Conservation (phyloP, 106 monocot species). For the Platanthera guangdongensis region DNA sequence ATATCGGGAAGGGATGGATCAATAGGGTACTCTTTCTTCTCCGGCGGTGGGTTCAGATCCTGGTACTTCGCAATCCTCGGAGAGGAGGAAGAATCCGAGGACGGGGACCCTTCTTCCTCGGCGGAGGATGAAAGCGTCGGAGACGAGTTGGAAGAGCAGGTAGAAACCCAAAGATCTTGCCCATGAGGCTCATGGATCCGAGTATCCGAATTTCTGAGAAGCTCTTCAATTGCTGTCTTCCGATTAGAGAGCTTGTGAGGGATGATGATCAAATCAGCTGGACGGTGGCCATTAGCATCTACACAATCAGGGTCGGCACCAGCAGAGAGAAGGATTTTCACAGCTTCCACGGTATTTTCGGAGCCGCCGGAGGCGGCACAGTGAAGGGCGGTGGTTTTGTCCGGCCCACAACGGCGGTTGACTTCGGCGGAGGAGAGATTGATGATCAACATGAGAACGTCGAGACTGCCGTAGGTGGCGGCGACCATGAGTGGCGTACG, state of each 20-base stretch:
- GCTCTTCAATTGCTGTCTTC: constrained; percentile 20
- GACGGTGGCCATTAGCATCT: constrained; percentile 32
- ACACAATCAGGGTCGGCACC: constrained; percentile 36
- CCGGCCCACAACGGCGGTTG: constrained; percentile 40
- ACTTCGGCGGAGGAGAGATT: constrained; percentile 31
- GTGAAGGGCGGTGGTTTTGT: constrained; percentile 65
- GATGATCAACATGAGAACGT: constrained; percentile 33
- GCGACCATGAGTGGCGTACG: constrained; percentile 75
- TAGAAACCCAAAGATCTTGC: constrained; percentile 22
- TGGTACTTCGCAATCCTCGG: constrained; percentile 11
- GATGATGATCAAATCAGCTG: constrained; percentile 50
- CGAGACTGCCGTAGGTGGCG: constrained; percentile 64
- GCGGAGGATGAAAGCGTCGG: constrained; percentile 28
- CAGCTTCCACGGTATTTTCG: constrained; percentile 29
- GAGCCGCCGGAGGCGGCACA: constrained; percentile 72
- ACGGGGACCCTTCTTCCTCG: constrained; percentile 38
- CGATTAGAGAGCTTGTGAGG: constrained; percentile 23
- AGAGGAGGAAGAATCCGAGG: constrained; percentile 30
- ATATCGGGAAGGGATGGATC: constrained; percentile 83
- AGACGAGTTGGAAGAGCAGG: constrained; percentile 26
- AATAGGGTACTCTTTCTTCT: constrained; percentile 66
- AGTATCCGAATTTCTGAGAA: constrained; percentile 5
- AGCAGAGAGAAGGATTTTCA: constrained; percentile 38
- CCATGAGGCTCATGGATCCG: not conserved
- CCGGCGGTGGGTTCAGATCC: not conserved